Base-by-base conservation (phyloP, 768 basidiomycete genomes). In the Cystofilobasidium capitatum region DNA sequence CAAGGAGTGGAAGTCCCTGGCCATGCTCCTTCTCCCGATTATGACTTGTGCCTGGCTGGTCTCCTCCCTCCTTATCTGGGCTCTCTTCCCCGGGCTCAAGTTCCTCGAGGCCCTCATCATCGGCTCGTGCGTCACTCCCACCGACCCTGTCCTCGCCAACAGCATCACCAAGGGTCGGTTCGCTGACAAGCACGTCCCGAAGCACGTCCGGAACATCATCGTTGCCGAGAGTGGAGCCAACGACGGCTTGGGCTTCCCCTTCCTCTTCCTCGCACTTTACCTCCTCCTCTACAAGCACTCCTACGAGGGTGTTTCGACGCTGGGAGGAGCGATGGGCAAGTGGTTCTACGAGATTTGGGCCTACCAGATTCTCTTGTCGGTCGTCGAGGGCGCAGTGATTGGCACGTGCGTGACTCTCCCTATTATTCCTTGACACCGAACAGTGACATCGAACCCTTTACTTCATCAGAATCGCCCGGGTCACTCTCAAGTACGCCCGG, bases 21-120 rank as follows among this genome's bases (percentile, higher is more conserved):
- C 66, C 1, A 74, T 78, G 9, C 75, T 80, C 5, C 69, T 80
- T 0, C 58, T 74, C 5, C 79, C 78, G 0, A 72, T 80, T 72
- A 80, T 80, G 80, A 72, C 73, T 0, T 58, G 72, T 29, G 79
- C 78, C 0, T 80, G 79, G 79, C 76, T 80, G 71, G 65, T 76
- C 42, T 74, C 73, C 12, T 74, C 72, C 3, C 66, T 77, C 1
- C 69, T 80, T 39, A 73, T 80, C 37, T 76, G 74, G 71, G 76
- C 72, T 6, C 67, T 80, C 65, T 75, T 80, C 9, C 78, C 77
- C 1, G 72, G 72, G 22, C 62, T 80, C 54, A 76, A 75, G 0
- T 80, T 77, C 67, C 70, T 76, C 36, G 80, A 80, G 59, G 64
- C 69, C 22, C 71, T 80, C 36, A 75, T 76, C 39, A 78, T 80